Evolutionary conservation across 331 rosid genomes (phyloP).

Genomic region (Rosa hybrid): DNA sequence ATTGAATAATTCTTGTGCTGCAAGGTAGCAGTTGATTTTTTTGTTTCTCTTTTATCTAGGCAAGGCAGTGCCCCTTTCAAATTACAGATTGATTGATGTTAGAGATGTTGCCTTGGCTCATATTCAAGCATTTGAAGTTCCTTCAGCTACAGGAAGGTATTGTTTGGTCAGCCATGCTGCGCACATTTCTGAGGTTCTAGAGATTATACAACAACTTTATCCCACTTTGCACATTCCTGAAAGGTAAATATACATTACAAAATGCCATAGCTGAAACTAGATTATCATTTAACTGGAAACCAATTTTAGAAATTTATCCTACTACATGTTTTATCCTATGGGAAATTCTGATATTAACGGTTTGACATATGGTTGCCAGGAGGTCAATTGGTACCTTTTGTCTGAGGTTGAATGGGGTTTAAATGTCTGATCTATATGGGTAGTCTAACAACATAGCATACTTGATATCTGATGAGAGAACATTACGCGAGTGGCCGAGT

Average conservation of each 20-base stretch:
- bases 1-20: background rate
- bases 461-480: background rate
- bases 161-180: constrained; percentile 8
- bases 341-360: background rate
- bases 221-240: constrained; percentile 14
- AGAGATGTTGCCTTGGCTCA: constrained; percentile 30
- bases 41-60: background rate
- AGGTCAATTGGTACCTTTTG: background rate
- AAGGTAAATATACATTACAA: constrained; percentile 5
- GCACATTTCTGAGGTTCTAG: background rate
- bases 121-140: constrained; percentile 23
- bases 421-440: background rate
- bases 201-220: constrained; percentile 14
- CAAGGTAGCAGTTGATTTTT: background rate
- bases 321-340: background rate
- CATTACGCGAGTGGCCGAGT: background rate
- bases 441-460: background rate
- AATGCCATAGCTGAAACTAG: background rate
- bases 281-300: background rate
- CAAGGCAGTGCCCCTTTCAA: background rate
- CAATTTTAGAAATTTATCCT: background rate
- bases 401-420: background rate
- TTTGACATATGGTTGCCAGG: background rate
- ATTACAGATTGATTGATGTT: constrained; percentile 18
- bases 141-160: constrained; percentile 26